Evolutionary conservation across 208 protist species (phyloP).

Genomic region (Crithidia mellificae): DNA sequence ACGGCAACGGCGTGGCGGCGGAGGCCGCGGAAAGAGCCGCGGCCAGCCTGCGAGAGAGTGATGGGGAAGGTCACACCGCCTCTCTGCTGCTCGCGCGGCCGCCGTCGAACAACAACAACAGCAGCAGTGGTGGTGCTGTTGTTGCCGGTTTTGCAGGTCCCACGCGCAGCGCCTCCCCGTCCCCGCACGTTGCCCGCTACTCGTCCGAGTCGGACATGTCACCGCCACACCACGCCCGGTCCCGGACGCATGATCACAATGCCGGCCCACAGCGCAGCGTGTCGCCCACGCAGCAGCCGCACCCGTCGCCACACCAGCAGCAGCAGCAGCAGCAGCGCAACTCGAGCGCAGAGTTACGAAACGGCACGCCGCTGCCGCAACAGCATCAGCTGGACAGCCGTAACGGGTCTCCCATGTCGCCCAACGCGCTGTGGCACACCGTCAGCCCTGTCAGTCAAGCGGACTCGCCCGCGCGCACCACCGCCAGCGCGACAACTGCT

Average conservation of each 20-base stretch:
- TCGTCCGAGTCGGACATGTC: background rate
- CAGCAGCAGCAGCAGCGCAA: background rate
- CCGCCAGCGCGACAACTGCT: background rate
- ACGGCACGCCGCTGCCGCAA: background rate
- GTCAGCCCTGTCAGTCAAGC: slow-evolving; percentile 9
- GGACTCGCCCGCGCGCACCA: background rate
- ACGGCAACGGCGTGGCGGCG: background rate
- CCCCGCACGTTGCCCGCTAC: background rate
- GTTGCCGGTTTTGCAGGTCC: too few species aligned
- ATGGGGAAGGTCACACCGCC: background rate
- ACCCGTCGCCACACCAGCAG: background rate
- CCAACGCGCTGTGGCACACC: slow-evolving; percentile 22
- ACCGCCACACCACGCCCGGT: background rate
- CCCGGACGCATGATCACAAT: background rate
- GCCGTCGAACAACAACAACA: background rate
- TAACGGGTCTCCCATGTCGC: background rate
- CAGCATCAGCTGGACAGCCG: background rate
- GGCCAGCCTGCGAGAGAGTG: slow-evolving; percentile 6
- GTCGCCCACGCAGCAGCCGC: background rate
- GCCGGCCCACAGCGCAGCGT: background rate
- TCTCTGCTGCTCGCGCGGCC: slow-evolving; percentile 8
- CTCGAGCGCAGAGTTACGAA: too few species aligned
- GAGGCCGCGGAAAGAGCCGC: background rate
- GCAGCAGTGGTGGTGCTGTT: too few species aligned
- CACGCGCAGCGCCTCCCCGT: slow-evolving; percentile 9